Percentiles rank a stretch among this genome's conserved stretches.
phyloP scores from a whole-genome alignment of 1,139 yeast genomes.

The Candida albicans region DNA sequence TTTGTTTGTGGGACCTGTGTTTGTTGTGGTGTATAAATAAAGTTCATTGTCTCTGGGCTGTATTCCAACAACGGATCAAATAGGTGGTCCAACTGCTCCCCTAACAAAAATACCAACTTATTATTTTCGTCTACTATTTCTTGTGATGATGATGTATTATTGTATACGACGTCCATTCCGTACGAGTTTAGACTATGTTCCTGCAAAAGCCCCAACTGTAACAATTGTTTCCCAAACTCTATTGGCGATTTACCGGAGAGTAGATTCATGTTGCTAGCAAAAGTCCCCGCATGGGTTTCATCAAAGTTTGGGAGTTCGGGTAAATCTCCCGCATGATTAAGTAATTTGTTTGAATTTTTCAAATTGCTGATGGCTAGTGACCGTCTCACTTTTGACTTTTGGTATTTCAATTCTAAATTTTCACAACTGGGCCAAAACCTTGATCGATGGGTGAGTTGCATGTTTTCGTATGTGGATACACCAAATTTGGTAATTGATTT shows the following conservation, averaged over 20 bases:
- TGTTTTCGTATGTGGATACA: constrained; percentile 55
- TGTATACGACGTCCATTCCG: constrained; percentile 74
- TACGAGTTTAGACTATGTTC: constrained; percentile 54
- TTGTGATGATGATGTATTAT: constrained; percentile 38
- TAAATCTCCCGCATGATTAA: constrained; percentile 29
- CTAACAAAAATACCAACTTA: constrained; percentile 68
- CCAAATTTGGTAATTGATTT: constrained; percentile 73
- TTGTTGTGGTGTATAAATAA: constrained; percentile 49
- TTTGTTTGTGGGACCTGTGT: constrained; percentile 13
- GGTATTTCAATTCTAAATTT: constrained; percentile 54
- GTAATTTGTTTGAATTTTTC: constrained; percentile 62
- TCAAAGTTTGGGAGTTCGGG: constrained; percentile 45
- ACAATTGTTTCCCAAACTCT: constrained; percentile 54
- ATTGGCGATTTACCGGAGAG: constrained; percentile 49
- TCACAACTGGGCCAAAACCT: constrained; percentile 79
- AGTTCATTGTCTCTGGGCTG: constrained; percentile 83
- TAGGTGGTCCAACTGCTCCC: constrained; percentile 72
- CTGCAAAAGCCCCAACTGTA: constrained; percentile 59
- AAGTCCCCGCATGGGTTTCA: constrained; percentile 76
- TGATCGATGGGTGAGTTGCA: constrained; percentile 62
- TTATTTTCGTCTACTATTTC: constrained; percentile 60
- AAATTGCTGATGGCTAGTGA: constrained; percentile 76
- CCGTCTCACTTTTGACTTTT: constrained; percentile 61
- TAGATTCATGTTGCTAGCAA: constrained; percentile 62
- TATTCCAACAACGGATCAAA: constrained; percentile 90